Base-by-base conservation (phyloP, 371 early-diverging fungal species). In the Cokeromyces recurvatus region DNA sequence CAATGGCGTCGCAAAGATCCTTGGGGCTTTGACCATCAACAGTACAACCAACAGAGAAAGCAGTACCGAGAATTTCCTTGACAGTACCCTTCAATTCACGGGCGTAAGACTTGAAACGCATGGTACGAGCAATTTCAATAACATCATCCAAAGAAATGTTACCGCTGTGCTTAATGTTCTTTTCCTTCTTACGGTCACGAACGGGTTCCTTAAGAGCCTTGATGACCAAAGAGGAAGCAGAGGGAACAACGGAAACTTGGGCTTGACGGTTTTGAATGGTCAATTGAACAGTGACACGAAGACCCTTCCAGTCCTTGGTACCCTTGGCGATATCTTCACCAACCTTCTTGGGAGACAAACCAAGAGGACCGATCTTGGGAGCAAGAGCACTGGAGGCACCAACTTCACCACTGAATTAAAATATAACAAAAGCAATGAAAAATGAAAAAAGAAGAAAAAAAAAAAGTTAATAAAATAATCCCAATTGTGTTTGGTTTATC, bases 311-410 rank as follows among this genome's bases (percentile, higher is more conserved):
- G 66, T 95, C 98, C 74, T 87, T 82, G 65, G 99, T 99, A 64
- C 94, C 96, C 90, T 99, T 98, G 82, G 96, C 97, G 58, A 99
- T 97, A 78, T 99, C 99, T 82, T 99, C 99, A 79, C 99, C 99
- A 60, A 99, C 95, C 86, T 97, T 97, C 88, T 99, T 99, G 79
- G 99, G 98, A 45, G 96, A 90, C 80, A 99, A 82, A 92, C 99
- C 99, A 64, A 98, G 89, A 63, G 99, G 99, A 89, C 99, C 99
- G 65, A 98, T 93, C 88, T 96, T 98, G 77, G 98, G 99, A 37
- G 71, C 71, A 49, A 99, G 91, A 46, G 95, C 92, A 57, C 94
- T 90, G 64, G 97, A 93, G 76, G 98, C 96, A 77, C 97, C 95
- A 66, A 95, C 59, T 63, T 74, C 74, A 67, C 74, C 74, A 68